Percentiles rank a stretch among this genome's conserved stretches.
These are phyloP conservation scores for Macrocybe gigantea DNA, from an alignment of 768 basidiomycete genomes.

Conservation along the genomic window DNA sequence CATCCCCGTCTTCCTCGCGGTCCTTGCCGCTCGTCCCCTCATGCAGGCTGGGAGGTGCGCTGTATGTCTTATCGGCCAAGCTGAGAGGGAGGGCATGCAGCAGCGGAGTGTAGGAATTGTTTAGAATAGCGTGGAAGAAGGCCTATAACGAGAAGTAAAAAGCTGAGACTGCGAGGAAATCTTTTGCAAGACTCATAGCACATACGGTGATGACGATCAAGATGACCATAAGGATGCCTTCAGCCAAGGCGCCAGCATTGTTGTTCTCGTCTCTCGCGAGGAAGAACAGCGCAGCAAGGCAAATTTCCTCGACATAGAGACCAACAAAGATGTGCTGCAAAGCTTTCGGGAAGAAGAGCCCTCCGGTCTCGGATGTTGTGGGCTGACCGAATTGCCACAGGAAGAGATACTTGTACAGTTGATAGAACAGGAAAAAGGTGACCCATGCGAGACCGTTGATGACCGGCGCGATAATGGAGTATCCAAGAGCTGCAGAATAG, in stretches of 20 bases:
- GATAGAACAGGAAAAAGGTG: constrained; percentile 81
- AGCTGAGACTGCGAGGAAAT: not conserved
- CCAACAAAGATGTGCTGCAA: constrained; percentile 93
- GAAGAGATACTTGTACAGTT: constrained; percentile 84
- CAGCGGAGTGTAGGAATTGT: constrained; percentile 78
- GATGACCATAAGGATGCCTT: constrained; percentile 82
- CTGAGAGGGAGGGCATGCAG: constrained; percentile 69
- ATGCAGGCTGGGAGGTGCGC: constrained; percentile 11
- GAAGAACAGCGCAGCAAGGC: constrained; percentile 51
- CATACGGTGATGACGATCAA: constrained; percentile 80
- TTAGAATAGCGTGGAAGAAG: constrained; percentile 69
- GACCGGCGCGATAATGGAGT: constrained; percentile 87
- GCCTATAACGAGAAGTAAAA: constrained; percentile 29
- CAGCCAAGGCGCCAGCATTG: constrained; percentile 53
- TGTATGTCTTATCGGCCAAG: constrained; percentile 65
- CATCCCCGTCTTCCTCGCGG: constrained; percentile 8
- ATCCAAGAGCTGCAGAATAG: constrained; percentile 50
- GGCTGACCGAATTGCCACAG: constrained; percentile 75
- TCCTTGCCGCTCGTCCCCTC: constrained; percentile 2
- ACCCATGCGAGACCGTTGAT: constrained; percentile 85
- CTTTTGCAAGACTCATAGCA: not conserved
- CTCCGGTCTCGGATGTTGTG: constrained; percentile 73
- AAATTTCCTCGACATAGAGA: constrained; percentile 75
- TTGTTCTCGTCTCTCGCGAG: constrained; percentile 53
- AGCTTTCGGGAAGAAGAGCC: constrained; percentile 92